Base-by-base conservation (phyloP, 768 basidiomycete species). In the Leccinum pellstonianum region DNA sequence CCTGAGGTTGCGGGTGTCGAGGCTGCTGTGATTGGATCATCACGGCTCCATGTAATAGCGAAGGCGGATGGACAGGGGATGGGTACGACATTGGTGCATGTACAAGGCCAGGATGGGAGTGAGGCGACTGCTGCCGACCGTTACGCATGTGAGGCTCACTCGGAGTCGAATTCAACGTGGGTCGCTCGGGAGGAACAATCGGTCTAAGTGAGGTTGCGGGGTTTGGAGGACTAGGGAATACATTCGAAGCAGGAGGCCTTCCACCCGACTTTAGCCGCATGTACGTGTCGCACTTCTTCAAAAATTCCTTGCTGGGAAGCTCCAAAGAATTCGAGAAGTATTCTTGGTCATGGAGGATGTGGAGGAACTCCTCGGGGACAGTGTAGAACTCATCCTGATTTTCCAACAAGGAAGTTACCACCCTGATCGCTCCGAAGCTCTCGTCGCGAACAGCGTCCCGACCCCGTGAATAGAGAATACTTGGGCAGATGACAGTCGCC, bases 401-500 rank as follows among this genome's bases (percentile, higher is more conserved):
- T 76, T 97, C 94, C 59, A 99, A 79, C 48, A 98, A 77, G 54
- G 86, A 83, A 25, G 93, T 93, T 47, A 97, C 84, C 50, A 94
- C 95, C 25, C 83, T 84, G 59, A 98, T 93, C 14, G 89, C 89
- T 48, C 81, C 80, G 69, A 98, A 97, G 64, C 94, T 97, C 72
- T 98, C 95, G 73, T 97, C 96, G 57, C 90, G 85, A 48, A 90
- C 85, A 1, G 93, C 88, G 68, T 98, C 90, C 56, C 86, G 84
- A 19, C 89, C 88, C 58, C 90, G 82, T 43, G 92, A 89, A 73
- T 95, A 97, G 41, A 99, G 85, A 63, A 99, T 98, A 68, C 93
- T 98, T n/a, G 97, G 97, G 68, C 91, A 90, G 65, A 98, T 95
- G 75, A 98, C 96, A 9, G 94, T 98, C 37, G 97, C 94, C 64